Conservation (phyloP, 1,284 basidiomycete genomes). For the Neotropicomus parvogracilis region DNA sequence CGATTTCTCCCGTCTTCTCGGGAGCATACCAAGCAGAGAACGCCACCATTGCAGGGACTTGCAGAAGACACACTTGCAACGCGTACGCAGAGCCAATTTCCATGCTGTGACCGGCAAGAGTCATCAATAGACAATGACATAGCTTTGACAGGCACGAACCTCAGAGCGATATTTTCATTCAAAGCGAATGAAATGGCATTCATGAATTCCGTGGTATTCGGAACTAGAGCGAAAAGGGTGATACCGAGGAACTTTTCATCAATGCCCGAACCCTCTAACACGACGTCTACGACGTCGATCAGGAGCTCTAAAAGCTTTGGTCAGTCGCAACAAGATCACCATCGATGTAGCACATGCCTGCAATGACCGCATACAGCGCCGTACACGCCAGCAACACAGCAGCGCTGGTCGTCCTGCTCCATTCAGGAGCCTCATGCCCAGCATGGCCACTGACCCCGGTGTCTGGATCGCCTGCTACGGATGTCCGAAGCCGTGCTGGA, state of each 20-base stretch:
- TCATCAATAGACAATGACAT: constrained; percentile 1
- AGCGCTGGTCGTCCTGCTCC: constrained; percentile 84
- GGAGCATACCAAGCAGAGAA: constrained; percentile 94
- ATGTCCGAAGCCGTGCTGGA: constrained; percentile 39
- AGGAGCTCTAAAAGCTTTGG: constrained; percentile 66
- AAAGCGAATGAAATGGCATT: constrained; percentile 99
- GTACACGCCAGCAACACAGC: constrained; percentile 89
- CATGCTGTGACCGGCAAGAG: constrained; percentile 68
- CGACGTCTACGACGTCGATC: constrained; percentile 93
- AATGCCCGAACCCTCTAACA: constrained; percentile 89
- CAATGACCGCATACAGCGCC: constrained; percentile 91
- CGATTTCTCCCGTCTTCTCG: constrained; percentile 74
- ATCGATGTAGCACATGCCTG: constrained; percentile 55
- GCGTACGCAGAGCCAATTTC: constrained; percentile 99
- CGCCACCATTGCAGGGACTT: constrained; percentile 98
- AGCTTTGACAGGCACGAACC: constrained; percentile 47
- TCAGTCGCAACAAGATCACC: not conserved
- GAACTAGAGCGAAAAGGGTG: constrained; percentile 95
- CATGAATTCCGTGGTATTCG: constrained; percentile 99
- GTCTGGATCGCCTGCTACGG: constrained; percentile 33
- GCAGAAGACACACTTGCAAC: constrained; percentile 94
- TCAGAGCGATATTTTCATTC: constrained; percentile 95
- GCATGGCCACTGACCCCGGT: constrained; percentile 59
- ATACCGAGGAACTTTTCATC: constrained; percentile 98
- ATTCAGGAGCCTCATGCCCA: constrained; percentile 94